A percentile compares a stretch with the other conserved stretches of the same genome.
These are phyloP conservation scores for Aureobasidium subglaciale DNA, from an alignment of 2,329 filamentous ascomycete species.

Conservation along the genomic window DNA sequence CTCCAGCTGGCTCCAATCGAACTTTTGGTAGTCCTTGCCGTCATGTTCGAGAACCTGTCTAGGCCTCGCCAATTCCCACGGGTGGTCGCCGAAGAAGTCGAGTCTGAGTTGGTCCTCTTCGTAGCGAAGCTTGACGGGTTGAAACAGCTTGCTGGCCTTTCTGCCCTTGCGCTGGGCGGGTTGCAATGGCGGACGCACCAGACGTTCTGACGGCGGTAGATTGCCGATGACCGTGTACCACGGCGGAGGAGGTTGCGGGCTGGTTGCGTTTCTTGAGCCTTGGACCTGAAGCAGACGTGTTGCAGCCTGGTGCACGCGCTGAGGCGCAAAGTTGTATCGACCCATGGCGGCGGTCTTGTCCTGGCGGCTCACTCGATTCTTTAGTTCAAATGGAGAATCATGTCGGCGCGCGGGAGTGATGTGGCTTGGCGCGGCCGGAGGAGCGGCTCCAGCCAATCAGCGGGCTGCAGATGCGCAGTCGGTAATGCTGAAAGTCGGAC, in stretches of 20 bases:
- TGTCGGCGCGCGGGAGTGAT: not conserved
- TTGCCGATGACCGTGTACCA: slow-evolving; percentile 53
- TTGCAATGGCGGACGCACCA: slow-evolving; percentile 49
- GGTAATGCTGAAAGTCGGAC: not conserved
- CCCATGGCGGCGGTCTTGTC: slow-evolving; percentile 35
- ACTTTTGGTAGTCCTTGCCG: slow-evolving; percentile 68
- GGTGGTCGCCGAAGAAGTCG: slow-evolving; percentile 87
- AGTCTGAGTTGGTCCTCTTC: slow-evolving; percentile 74
- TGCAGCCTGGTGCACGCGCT: slow-evolving; percentile 47
- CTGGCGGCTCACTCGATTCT: not conserved
- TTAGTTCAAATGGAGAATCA: not conserved
- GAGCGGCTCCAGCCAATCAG: slow-evolving; percentile 16
- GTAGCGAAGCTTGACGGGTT: slow-evolving; percentile 69
- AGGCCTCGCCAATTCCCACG: slow-evolving; percentile 91
- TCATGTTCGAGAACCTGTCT: slow-evolving; percentile 77
- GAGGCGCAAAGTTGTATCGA: slow-evolving; percentile 44
- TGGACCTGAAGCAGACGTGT: slow-evolving; percentile 40
- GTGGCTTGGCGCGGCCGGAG: slow-evolving; percentile 5
- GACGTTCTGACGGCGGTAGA: slow-evolving; percentile 53
- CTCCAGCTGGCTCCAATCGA: slow-evolving; percentile 69
- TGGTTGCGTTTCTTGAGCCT: slow-evolving; percentile 3
- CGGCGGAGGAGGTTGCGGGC: slow-evolving; percentile 37
- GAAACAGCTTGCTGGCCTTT: slow-evolving; percentile 70
- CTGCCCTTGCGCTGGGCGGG: slow-evolving; percentile 43
- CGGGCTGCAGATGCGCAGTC: not conserved